Conservation (phyloP, 495 filamentous ascomycete species). For the Podospora didyma region DNA sequence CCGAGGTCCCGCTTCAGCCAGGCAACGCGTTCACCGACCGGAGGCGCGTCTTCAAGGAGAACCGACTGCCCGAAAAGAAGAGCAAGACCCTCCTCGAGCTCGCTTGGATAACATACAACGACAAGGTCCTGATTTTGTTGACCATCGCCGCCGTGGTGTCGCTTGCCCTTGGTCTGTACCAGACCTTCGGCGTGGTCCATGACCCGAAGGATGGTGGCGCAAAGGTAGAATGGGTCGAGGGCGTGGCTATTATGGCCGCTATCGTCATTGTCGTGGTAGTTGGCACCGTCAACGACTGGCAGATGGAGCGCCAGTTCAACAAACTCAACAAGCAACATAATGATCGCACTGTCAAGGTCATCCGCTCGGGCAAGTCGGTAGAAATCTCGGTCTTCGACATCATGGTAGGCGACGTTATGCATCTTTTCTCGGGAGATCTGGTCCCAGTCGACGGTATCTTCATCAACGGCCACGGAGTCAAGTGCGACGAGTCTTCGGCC, state of each 20-base stretch:
- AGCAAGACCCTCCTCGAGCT: slow-evolving; percentile 65
- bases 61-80: slow-evolving; percentile 70
- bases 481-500: slow-evolving; percentile 78
- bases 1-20: not conserved
- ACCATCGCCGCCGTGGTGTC: slow-evolving; percentile 69
- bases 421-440: slow-evolving; percentile 68
- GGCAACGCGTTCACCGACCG: slow-evolving; percentile 54
- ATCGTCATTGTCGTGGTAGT: slow-evolving; percentile 74
- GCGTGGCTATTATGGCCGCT: slow-evolving; percentile 72
- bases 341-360: slow-evolving; percentile 73
- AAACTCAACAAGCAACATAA: slow-evolving; percentile 75
- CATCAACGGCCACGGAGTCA: slow-evolving; percentile 68
- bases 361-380: slow-evolving; percentile 69
- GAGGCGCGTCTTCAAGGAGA: slow-evolving; percentile 64
- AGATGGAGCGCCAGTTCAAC: slow-evolving; percentile 78
- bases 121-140: slow-evolving; percentile 75
- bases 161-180: slow-evolving; percentile 72
- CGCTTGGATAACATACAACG: slow-evolving; percentile 83
- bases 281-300: slow-evolving; percentile 72
- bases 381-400: slow-evolving; percentile 71
- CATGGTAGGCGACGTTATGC: slow-evolving; percentile 69
- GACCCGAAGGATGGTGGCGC: slow-evolving; percentile 40
- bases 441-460: slow-evolving; percentile 72
- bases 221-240: slow-evolving; percentile 76
- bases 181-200: slow-evolving; percentile 49